Evolutionary conservation across 1,284 basidiomycete genomes (phyloP).

Genomic region (Sanghuangporus weigelae): DNA sequence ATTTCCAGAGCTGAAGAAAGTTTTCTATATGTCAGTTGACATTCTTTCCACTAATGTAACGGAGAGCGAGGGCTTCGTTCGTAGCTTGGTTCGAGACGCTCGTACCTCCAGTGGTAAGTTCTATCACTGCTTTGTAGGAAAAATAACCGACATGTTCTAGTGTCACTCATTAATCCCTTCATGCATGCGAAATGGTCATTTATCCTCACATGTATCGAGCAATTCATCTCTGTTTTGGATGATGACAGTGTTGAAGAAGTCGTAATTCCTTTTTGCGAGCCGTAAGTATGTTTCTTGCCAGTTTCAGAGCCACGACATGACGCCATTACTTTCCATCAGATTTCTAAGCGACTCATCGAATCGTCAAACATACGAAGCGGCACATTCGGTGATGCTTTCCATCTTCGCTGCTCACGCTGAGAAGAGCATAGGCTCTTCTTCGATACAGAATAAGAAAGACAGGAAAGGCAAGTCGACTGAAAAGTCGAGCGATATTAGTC

Average conservation of each 20-base stretch:
- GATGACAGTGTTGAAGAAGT: conserved; percentile 41
- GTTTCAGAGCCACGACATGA: not conserved
- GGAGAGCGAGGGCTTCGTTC: conserved; percentile 39
- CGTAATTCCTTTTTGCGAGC: conserved; percentile 54
- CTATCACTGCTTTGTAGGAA: not conserved
- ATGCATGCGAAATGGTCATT: conserved; percentile 53
- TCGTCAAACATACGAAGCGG: conserved; percentile 67
- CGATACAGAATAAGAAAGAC: conserved; percentile 20
- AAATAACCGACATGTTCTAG: too few species aligned
- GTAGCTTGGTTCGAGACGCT: conserved; percentile 29
- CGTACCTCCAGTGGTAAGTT: conserved; percentile 27
- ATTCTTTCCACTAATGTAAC: conserved; percentile 45
- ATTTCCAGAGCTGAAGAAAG: conserved; percentile 61
- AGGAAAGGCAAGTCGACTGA: conserved; percentile 11
- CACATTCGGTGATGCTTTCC: conserved; percentile 69
- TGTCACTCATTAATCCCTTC: conserved; percentile 19
- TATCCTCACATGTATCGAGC: conserved; percentile 61
- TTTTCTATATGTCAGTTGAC: conserved; percentile 68
- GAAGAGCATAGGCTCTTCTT: conserved; percentile 18
- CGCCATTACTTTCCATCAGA: conserved; percentile 28
- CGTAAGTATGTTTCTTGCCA: conserved; percentile 37
- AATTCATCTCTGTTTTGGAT: conserved; percentile 55
- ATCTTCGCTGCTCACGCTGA: conserved; percentile 58
- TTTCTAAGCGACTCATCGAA: conserved; percentile 50
- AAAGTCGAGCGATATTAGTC: conserved; percentile 18